Conservation (phyloP, 2,329 filamentous ascomycete genomes). For the Ramularia collo-cygni region DNA sequence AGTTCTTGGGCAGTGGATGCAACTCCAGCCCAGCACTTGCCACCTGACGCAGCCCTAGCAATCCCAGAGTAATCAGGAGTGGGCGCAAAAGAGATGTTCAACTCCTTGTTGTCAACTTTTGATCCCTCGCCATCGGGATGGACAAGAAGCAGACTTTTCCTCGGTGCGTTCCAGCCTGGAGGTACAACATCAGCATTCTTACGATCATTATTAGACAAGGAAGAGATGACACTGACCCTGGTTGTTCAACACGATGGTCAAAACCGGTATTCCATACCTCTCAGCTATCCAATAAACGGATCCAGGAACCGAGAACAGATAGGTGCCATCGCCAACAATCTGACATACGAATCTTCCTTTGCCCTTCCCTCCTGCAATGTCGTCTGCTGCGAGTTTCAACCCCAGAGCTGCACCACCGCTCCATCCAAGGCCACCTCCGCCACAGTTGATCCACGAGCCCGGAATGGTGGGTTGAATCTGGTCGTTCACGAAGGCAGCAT, state of each 20-base stretch:
- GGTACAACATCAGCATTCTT: too few relatives aligned
- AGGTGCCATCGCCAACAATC: conserved; percentile 63
- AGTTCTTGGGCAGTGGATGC: conserved; percentile 53
- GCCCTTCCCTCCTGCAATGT: conserved; percentile 40
- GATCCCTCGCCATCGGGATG: conserved; percentile 58
- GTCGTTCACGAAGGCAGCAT: conserved; percentile 60
- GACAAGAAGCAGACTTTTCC: conserved; percentile 54
- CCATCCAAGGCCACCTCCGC: conserved; percentile 74
- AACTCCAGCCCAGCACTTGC: conserved; percentile 54
- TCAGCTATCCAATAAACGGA: conserved; percentile 63
- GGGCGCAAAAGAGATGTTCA: conserved; percentile 61
- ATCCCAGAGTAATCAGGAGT: conserved; percentile 63
- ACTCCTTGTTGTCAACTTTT: conserved; percentile 54
- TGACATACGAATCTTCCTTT: conserved; percentile 56
- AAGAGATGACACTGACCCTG: conserved; percentile 39
- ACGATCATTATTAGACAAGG: neutral
- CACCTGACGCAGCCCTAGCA: conserved; percentile 58
- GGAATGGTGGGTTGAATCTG: conserved; percentile 62
- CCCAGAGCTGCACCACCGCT: conserved; percentile 68
- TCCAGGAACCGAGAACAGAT: conserved; percentile 57
- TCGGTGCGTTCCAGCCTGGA: conserved; percentile 59
- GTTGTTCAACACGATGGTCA: conserved; percentile 64
- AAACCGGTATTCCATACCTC: conserved; percentile 58
- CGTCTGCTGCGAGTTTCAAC: conserved; percentile 63
- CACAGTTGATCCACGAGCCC: conserved; percentile 74